These are phyloP conservation scores for Diaporthe vaccinii DNA, from an alignment of 2,329 filamentous ascomycete genomes.

Conservation along the genomic window DNA sequence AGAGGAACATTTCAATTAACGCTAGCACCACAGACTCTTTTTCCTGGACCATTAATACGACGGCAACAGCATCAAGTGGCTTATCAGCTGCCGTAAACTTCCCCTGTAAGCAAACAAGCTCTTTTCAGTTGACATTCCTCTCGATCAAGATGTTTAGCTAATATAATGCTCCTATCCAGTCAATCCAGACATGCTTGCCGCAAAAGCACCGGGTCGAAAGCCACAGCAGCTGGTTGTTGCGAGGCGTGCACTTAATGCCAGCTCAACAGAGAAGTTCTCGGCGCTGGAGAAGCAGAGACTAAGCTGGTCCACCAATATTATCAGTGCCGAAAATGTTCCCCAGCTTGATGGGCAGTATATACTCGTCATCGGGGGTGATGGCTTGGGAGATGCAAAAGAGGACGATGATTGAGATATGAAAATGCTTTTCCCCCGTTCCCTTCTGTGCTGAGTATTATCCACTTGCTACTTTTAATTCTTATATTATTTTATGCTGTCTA, in stretches of 20 bases:
- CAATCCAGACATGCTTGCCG: neutral
- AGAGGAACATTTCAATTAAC: neutral
- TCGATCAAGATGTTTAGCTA: neutral
- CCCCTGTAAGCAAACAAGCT: neutral
- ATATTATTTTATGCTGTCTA: no score
- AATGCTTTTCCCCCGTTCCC: no score
- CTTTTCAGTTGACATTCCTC: rapidly evolving
- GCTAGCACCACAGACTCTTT: neutral
- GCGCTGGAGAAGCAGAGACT: neutral
- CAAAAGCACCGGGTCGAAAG: neutral
- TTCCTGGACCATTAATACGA: neutral
- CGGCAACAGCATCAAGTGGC: neutral
- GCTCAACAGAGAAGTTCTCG: slow-evolving; percentile 15
- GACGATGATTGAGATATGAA: neutral
- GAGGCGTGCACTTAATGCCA: neutral
- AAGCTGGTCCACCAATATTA: neutral
- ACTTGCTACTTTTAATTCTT: no score
- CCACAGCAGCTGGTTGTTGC: slow-evolving; percentile 3
- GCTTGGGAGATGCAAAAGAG: neutral
- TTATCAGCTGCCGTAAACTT: neutral
- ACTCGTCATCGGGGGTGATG: neutral
- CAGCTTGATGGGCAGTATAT: slow-evolving; percentile 18
- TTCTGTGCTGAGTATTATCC: no score
- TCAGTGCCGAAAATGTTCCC: neutral
- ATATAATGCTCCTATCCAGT: neutral